Evolutionary conservation across 495 filamentous ascomycete species (phyloP), one percentile per base, ranked within the genome.

Genomic region (Durotheca rogersii): DNA sequence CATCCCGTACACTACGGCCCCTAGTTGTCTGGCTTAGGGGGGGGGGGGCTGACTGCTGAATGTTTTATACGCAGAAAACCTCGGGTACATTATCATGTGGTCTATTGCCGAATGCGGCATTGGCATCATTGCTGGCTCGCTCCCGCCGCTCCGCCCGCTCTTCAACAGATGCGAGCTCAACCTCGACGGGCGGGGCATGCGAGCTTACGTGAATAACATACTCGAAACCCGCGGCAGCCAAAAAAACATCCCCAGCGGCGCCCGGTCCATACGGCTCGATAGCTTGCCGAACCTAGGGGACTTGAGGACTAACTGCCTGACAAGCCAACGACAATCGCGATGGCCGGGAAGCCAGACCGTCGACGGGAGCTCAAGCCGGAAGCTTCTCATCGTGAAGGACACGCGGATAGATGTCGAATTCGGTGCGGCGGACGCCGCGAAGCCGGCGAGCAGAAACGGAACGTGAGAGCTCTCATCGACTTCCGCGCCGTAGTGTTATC

Each of bases 51-150:
- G n/a, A n/a, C n/a, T n/a, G n/a, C n/a, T n/a, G n/a, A n/a, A n/a
- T n/a, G n/a, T n/a, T n/a, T 19, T 10, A 12, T 30, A 2, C 12
- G 17, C 25, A 60, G 57, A 43, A 17, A 38, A 23, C 7, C 18
- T 35, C 1, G 43, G 23, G 2, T 14, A 29, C 29, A 29, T 61
- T 20, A 18, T 48, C 21, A 5, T 61, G 1, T 61, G 58, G 58
- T 56, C 58, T 2, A 18, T 53, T n/a, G 35, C 53, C 19, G 58
- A 61, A 18, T 48, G 43, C 27, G 58, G 58, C n/a, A 47, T 61
- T 42, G 58, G 58, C 12, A 53, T 61, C 27, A 48, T 53, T 18
- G 58, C 58, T 1, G 58, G 58, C 18, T 61, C 53, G 4, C 47
- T 61, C 7, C 58, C 58, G 4, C 36, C 49, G 12, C 38, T 62